phyloP scores from a whole-genome alignment of 805 yeast species.

The Lipomyces orientalis region DNA sequence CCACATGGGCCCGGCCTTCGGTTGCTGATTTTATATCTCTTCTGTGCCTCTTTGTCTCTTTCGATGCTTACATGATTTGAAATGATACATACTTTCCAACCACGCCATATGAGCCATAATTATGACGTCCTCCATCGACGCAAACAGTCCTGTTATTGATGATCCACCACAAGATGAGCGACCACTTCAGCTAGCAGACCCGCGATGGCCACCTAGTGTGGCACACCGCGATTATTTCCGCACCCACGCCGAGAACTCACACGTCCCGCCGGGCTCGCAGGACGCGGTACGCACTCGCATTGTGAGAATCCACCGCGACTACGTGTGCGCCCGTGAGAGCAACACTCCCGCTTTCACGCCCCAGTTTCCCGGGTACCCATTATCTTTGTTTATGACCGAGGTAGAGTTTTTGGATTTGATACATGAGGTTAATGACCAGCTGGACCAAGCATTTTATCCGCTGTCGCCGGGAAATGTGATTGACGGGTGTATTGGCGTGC shows the following conservation, averaged over 20 bases:
- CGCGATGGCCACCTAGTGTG: constrained; percentile 20
- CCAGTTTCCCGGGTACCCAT: constrained; percentile 19
- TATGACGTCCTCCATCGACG: neutral
- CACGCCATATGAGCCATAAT: too few species aligned
- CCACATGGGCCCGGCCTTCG: too few species aligned
- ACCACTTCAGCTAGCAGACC: constrained; percentile 14
- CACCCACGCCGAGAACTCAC: constrained; percentile 12
- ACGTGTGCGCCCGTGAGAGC: neutral
- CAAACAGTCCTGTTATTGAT: neutral
- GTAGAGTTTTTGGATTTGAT: constrained; percentile 17
- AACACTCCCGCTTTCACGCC: constrained; percentile 9
- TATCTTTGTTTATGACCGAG: constrained; percentile 16
- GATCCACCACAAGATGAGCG: constrained; percentile 7
- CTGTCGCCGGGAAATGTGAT: constrained; percentile 10
- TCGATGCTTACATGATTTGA: too few species aligned
- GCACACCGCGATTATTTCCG: constrained; percentile 15
- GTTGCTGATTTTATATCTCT: too few species aligned
- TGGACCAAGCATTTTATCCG: constrained; percentile 12
- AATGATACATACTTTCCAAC: too few species aligned
- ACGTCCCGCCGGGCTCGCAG: constrained; percentile 10
- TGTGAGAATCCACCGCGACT: constrained; percentile 20
- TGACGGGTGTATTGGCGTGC: constrained; percentile 11
- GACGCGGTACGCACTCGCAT: constrained; percentile 10
- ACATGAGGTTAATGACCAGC: constrained; percentile 11
- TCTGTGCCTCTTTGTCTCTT: too few species aligned